phyloP scores from a whole-genome alignment of 1,284 basidiomycete species.

The Ustilago cynodontis region DNA sequence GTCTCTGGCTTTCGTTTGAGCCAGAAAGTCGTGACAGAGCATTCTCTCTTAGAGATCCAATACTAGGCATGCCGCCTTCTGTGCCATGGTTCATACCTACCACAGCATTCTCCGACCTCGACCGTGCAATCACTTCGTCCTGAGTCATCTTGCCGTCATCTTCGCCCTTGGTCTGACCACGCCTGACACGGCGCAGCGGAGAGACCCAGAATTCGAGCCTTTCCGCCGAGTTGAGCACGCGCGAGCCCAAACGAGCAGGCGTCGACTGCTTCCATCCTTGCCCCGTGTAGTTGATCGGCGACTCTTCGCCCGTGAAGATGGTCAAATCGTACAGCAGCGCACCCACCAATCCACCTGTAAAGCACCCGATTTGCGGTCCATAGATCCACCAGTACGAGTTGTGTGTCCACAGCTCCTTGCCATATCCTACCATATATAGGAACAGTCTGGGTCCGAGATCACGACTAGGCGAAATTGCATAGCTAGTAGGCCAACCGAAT shows the following conservation, averaged over 20 bases:
- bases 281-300: constrained; percentile 58
- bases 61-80: background rate
- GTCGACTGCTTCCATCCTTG: constrained; percentile 41
- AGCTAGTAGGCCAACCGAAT: constrained; percentile 76
- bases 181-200: background rate
- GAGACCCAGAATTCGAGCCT: constrained; percentile 12
- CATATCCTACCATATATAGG: constrained; percentile 77
- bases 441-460: constrained; percentile 77
- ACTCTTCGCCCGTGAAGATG: constrained; percentile 69
- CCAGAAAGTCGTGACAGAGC: background rate
- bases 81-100: background rate
- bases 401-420: constrained; percentile 71
- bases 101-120: background rate
- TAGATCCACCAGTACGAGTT: constrained; percentile 81
- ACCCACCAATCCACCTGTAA: constrained; percentile 68
- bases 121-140: background rate
- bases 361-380: constrained; percentile 73
- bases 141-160: background rate
- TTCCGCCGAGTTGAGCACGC: constrained; percentile 24
- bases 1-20: background rate
- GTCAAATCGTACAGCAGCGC: constrained; percentile 69
- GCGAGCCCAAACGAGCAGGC: constrained; percentile 15
- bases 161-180: background rate
- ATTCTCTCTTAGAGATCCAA: background rate
- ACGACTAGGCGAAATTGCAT: constrained; percentile 77